Conservation (phyloP, 129 eudicot genomes). For the Saposhnikovia divaricata region DNA sequence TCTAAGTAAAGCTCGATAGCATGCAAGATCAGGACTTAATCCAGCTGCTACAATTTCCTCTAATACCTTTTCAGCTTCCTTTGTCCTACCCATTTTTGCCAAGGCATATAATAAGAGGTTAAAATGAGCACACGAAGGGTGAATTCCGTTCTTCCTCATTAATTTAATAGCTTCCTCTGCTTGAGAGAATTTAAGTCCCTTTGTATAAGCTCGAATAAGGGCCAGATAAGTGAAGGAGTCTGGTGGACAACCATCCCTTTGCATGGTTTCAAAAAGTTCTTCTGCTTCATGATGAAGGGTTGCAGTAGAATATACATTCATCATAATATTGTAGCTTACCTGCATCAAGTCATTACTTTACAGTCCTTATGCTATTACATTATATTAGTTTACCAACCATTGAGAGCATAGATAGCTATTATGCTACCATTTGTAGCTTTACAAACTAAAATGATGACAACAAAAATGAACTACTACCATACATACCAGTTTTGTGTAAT, state of each 20-base stretch:
- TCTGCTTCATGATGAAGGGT: constrained; percentile 62
- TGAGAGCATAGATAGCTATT: background rate
- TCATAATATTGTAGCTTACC: constrained; percentile 85
- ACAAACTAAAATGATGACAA: background rate
- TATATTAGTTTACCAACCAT: background rate
- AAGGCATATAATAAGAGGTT: constrained; percentile 40
- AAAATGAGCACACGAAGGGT: constrained; percentile 61
- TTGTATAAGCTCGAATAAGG: constrained; percentile 55
- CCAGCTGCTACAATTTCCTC: constrained; percentile 25
- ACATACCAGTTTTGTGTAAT: background rate
- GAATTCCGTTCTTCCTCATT: constrained; percentile 56
- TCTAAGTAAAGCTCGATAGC: constrained; percentile 52
- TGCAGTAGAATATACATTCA: constrained; percentile 44
- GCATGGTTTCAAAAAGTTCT: constrained; percentile 48
- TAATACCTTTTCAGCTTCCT: constrained; percentile 60
- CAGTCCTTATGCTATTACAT: background rate
- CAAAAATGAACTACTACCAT: background rate
- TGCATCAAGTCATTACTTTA: constrained; percentile 20
- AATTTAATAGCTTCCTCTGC: constrained; percentile 48
- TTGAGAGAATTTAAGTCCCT: constrained; percentile 34
- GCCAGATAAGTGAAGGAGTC: constrained; percentile 69
- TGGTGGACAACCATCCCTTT: constrained; percentile 37
- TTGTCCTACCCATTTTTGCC: constrained; percentile 43
- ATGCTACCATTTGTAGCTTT: background rate
- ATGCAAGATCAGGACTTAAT: constrained; percentile 47